Conservation (phyloP, 371 early-diverging fungal species). For the Chytridium lagenaria region DNA sequence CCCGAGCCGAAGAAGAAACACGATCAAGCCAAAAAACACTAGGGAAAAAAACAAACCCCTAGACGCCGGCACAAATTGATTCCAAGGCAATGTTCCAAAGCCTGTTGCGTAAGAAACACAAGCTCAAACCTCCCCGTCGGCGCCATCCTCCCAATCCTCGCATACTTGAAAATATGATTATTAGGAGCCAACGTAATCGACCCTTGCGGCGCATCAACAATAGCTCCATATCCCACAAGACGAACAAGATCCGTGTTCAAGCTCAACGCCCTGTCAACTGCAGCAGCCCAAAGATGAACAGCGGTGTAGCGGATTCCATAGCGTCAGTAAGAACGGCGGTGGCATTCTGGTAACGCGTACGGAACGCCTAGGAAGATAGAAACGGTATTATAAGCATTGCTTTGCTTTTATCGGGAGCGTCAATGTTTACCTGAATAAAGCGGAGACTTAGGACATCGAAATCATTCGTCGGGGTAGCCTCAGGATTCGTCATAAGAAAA, state of each 20-base stretch:
- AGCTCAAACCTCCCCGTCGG: conserved; percentile 9
- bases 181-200: background rate
- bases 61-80: background rate
- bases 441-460: background rate
- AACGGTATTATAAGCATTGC: no score
- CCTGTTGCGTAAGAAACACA: background rate
- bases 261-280: background rate
- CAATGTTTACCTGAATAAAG: background rate
- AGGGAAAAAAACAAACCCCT: background rate
- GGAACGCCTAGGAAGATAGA: background rate
- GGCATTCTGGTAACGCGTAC: background rate
- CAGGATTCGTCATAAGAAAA: background rate
- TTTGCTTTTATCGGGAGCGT: no score
- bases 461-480: background rate
- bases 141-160: conserved; percentile 3
- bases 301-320: background rate
- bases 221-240: background rate
- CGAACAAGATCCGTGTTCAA: background rate
- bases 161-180: background rate
- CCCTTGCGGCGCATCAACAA: background rate
- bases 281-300: background rate
- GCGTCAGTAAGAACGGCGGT: background rate
- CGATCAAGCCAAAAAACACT: background rate
- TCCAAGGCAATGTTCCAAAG: background rate
- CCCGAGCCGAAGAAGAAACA: no score